A percentile compares a stretch with the other conserved stretches of the same genome.
Conservation (phyloP, 2,329 filamentous ascomycete genomes). For the Diaporthe humulicola region DNA sequence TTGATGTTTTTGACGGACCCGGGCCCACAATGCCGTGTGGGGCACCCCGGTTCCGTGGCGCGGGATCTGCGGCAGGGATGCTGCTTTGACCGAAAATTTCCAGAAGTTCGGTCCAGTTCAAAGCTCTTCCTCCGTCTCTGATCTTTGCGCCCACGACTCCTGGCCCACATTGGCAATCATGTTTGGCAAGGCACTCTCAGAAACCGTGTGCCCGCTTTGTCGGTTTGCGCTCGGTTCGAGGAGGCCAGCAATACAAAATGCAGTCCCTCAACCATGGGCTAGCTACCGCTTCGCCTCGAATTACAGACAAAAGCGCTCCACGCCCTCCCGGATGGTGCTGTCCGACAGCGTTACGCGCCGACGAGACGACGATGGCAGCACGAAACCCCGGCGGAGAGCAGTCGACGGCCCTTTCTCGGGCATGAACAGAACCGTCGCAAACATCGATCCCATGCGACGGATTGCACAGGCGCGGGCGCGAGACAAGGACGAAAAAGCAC, state of each 20-base stretch:
- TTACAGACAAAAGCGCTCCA: slow-evolving; percentile 47
- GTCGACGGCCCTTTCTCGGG: slow-evolving; percentile 65
- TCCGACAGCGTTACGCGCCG: slow-evolving; percentile 63
- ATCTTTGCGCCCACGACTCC: background rate
- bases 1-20: background rate
- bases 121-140: background rate
- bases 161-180: slow-evolving; percentile 29
- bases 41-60: background rate
- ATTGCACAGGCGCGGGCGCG: slow-evolving; percentile 42
- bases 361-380: slow-evolving; percentile 49
- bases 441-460: slow-evolving; percentile 48
- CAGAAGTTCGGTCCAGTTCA: background rate
- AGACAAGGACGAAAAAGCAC: slow-evolving; percentile 48
- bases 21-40: background rate
- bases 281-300: slow-evolving; percentile 53
- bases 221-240: slow-evolving; percentile 30
- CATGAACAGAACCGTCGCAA: slow-evolving; percentile 68
- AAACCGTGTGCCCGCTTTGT: slow-evolving; percentile 37
- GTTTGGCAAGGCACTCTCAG: slow-evolving; percentile 33
- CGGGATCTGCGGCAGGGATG: slow-evolving; percentile 10
- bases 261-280: slow-evolving; percentile 48
- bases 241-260: slow-evolving; percentile 15
- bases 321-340: slow-evolving; percentile 70
- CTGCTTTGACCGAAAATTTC: slow-evolving; percentile 32
- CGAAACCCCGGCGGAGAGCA: slow-evolving; percentile 53